Evolutionary conservation across 2,329 filamentous ascomycete species (phyloP).

Genomic region (Pseudocercospora macadamiae): DNA sequence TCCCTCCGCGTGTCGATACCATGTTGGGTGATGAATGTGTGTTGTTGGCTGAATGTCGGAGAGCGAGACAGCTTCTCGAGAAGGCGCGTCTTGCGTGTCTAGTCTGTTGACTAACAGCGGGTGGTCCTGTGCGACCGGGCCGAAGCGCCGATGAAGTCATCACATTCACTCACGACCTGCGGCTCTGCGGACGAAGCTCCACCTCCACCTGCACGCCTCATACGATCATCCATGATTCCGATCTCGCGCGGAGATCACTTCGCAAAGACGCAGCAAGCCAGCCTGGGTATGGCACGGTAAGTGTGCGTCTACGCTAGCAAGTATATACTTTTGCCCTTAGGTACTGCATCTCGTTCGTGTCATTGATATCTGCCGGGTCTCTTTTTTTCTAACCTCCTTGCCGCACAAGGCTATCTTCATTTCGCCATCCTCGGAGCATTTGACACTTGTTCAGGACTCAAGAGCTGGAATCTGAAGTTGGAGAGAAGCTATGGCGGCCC

Average conservation of each 20-base stretch:
- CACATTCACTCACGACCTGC: not conserved
- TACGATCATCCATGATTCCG: not conserved
- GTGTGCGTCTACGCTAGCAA: not conserved
- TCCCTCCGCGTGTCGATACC: conserved; percentile 41
- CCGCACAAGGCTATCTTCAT: not conserved
- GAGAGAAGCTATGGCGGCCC: conserved; percentile 12
- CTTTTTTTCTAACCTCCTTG: not conserved
- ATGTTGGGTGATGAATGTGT: conserved; percentile 28
- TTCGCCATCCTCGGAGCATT: too few species aligned
- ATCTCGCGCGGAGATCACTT: not conserved
- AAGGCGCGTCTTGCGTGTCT: conserved; percentile 5
- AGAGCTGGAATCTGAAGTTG: not conserved
- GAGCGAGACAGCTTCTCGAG: not conserved
- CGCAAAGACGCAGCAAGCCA: not conserved
- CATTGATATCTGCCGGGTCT: not conserved
- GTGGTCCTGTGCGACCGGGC: not conserved
- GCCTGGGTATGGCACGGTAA: too few species aligned
- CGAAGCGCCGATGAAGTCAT: not conserved
- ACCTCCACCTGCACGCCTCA: not conserved
- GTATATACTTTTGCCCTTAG: not conserved
- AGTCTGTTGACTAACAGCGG: not conserved
- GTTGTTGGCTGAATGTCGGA: not conserved
- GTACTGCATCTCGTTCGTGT: conserved; percentile 4
- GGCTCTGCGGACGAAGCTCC: too few species aligned
- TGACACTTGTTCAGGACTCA: too few species aligned